Evolutionary conservation across 2,329 filamentous ascomycete species (phyloP).

Genomic region (Fusarium torreyae): DNA sequence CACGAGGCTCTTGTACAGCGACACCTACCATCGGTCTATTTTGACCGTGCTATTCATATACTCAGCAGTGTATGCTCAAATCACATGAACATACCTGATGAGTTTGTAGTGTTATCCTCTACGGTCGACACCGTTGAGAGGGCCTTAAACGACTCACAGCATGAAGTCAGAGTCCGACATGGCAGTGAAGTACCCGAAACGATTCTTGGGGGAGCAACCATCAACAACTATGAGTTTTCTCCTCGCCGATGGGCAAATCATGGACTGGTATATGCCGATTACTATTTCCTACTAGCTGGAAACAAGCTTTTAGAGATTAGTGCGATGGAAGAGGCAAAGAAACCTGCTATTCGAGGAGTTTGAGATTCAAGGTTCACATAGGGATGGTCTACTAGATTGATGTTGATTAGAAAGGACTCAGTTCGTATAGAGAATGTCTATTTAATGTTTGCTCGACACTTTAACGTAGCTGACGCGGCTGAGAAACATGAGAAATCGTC

Average conservation of each 20-base stretch:
- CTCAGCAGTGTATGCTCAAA: slow-evolving; percentile 18
- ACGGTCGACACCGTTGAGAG: slow-evolving; percentile 47
- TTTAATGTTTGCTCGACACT: too few species aligned
- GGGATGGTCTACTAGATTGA: too few species aligned
- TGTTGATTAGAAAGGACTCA: too few species aligned
- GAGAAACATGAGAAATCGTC: too few species aligned
- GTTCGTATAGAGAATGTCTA: too few species aligned
- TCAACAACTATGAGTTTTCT: slow-evolving; percentile 63
- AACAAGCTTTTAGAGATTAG: slow-evolving; percentile 53
- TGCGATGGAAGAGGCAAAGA: neutral
- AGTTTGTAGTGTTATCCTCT: neutral
- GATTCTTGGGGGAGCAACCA: slow-evolving; percentile 62
- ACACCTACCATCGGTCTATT: slow-evolving; percentile 33
- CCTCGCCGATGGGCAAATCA: slow-evolving; percentile 62
- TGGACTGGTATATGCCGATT: slow-evolving; percentile 66
- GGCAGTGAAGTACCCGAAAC: slow-evolving; percentile 51
- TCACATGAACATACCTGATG: slow-evolving; percentile 39
- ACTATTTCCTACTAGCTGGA: slow-evolving; percentile 63
- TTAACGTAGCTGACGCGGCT: too few species aligned
- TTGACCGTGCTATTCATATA: slow-evolving; percentile 12
- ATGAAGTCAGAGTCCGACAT: neutral
- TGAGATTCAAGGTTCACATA: too few species aligned
- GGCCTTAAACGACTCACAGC: neutral
- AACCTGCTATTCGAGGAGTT: too few species aligned
- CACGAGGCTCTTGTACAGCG: slow-evolving; percentile 47